Conservation (phyloP, 768 basidiomycete genomes). For the Xerocomellus amylosporus region DNA sequence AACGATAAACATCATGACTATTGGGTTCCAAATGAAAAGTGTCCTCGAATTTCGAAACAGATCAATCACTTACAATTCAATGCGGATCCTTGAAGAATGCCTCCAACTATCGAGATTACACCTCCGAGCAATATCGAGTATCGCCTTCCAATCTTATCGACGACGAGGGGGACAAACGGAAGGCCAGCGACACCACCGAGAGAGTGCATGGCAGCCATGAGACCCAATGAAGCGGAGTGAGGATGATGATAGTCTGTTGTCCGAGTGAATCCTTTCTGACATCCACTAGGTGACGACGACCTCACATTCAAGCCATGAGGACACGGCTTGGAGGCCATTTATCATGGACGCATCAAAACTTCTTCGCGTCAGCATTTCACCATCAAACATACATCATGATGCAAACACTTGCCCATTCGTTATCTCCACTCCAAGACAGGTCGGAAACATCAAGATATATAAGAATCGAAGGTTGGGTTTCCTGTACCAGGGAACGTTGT, state of each 20-base stretch:
- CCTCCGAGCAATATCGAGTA: conserved; percentile 13
- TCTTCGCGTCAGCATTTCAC: background rate
- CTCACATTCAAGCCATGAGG: conserved; percentile 55
- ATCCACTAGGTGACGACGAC: background rate
- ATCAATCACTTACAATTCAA: background rate
- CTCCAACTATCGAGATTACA: background rate
- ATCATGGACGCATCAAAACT: conserved; percentile 51
- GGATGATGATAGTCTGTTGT: conserved; percentile 51
- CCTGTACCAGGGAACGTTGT: conserved; percentile 57
- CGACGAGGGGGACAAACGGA: conserved; percentile 33
- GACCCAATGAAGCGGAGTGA: conserved; percentile 39
- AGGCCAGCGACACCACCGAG: conserved; percentile 56
- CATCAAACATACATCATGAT: background rate
- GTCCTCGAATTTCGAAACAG: background rate
- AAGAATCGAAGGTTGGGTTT: conserved; percentile 57
- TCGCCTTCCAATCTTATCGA: conserved; percentile 13
- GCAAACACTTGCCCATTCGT: conserved; percentile 16
- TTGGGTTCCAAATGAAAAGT: background rate
- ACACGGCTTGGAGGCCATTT: conserved; percentile 58
- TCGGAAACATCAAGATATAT: conserved; percentile 55
- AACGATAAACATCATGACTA: conserved; percentile 9
- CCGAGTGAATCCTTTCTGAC: background rate
- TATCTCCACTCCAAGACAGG: conserved; percentile 21
- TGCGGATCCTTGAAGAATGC: conserved; percentile 2
- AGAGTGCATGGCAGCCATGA: conserved; percentile 47